Evolutionary conservation across 441 rosid species (phyloP).

Genomic region (Francoa sonchifolia): DNA sequence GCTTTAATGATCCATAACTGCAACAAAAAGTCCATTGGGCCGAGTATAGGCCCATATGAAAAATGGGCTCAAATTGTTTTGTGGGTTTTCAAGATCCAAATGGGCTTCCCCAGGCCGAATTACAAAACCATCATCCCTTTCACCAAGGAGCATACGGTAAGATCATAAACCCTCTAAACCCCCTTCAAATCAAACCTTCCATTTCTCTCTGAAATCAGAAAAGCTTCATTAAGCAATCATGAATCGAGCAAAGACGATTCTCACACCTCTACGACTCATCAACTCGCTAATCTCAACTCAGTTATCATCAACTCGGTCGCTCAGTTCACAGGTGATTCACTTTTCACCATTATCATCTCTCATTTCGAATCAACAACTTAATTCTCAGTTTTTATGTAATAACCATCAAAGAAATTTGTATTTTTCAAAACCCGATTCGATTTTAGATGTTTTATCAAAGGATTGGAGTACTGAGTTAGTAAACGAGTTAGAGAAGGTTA

Average conservation of each 20-base stretch:
- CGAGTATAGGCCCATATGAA: no score
- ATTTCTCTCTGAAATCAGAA: neutral
- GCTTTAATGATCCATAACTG: no score
- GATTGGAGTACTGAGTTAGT: conserved; percentile 55
- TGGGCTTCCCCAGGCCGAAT: no score
- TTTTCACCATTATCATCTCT: conserved; percentile 14
- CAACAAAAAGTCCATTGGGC: no score
- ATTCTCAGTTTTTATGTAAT: conserved; percentile 10
- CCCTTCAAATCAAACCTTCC: neutral
- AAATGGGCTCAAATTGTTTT: no score
- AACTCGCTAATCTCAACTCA: conserved; percentile 21
- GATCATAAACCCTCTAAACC: neutral
- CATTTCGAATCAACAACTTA: conserved; percentile 5
- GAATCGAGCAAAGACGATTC: conserved; percentile 36
- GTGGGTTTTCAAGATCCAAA: no score
- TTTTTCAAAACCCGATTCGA: conserved; percentile 34
- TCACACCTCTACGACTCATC: conserved; percentile 28
- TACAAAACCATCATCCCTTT: no score
- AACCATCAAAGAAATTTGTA: conserved; percentile 20
- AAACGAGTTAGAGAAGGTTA: conserved; percentile 24
- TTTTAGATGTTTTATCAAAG: conserved; percentile 31
- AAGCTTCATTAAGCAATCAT: conserved; percentile 19
- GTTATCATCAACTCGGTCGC: conserved; percentile 8
- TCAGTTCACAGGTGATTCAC: conserved; percentile 27
- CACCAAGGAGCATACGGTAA: no score